Base-by-base conservation (phyloP, 805 yeast species). In the Saturnispora halmiae region DNA sequence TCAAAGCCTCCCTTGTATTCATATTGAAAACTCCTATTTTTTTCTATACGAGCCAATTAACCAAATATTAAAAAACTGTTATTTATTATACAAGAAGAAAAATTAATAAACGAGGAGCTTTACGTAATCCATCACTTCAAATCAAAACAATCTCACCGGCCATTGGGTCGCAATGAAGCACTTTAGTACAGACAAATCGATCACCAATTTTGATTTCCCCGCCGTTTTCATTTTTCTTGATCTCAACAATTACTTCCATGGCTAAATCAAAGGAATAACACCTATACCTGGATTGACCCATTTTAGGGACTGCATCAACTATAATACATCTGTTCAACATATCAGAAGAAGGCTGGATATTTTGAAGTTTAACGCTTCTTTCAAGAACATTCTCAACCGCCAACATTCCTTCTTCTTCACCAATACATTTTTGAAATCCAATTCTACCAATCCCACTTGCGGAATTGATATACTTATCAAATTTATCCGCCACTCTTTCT, bases 211-310 rank as follows among this genome's bases (percentile, higher is more conserved):
- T 46, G 7, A 45, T 13, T 14, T 5, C 21, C 4, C 30, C 38
- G 5, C 27, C 21, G 13, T 18, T 38, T 6, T 15, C 4, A 22
- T 11, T 21, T 5, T 31, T 39, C 3, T 32, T 34, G 14, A 48
- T 48, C 41, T 43, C 47, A 10, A 73, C 53, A n/a, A 70, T 72
- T 16, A 74, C 72, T 40, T 66, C 72, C 10, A 70, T 49, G 18
- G 65, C 70, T 25, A 70, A 53, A 24, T 73, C 75, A 38, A 55
- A 47, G 46, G 81, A 75, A 50, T 61, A 73, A 0, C 66, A 79
- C 30, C 56, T 56, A n/a, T 63, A 63, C 1, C 69, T 34, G 2
- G 48, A 53, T 2, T 55, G 46, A 20, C 19, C 33, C 7, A 18
- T 14, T 4, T 46, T 31, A 13, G 49, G 53, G 8, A 59, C 53